Evolutionary conservation across 768 basidiomycete species (phyloP), one percentile per base, ranked within the genome.

Genomic region (Cubamyces lactineus): DNA sequence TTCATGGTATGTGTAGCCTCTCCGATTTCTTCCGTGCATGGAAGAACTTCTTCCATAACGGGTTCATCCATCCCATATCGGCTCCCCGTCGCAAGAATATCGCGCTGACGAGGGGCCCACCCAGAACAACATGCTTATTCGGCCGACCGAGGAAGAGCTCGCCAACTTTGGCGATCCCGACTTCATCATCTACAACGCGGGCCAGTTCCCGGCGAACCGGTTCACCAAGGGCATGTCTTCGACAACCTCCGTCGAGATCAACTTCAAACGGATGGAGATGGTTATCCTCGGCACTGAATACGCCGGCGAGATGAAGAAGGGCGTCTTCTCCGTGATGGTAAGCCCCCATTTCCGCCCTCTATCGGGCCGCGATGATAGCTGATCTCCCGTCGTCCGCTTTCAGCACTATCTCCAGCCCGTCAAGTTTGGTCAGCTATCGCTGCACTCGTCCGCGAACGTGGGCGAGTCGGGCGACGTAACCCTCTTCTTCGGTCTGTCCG

Each of bases 241-340:
- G 11, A 93, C 95, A 30, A 98, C 97, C 6, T 97, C 96, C 2
- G 96, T 99, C 52, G 96, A 98, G 79, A 94, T 99, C 82, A 99
- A 99, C 86, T 98, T 99, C 80, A 97, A 97, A 83, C 92, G 97
- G 42, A 97, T 95, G 94, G 97, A 99, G 78, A 99, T 99, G 97
- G 96, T 99, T 71, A 98, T 99, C 72, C 92, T 99, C 69, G 96
- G 92, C 57, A 96, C 94, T 26, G 95, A 98, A 74, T 98, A 98
- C 72, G 95, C 95, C 30, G 95, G 95, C 53, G 95, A 99, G 82
- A 99, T 99, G 97, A 99, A 99, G 82, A 99, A 99, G 86, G 97
- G 97, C 72, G 93, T 99, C 75, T 99, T 99, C 82, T 94, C 91
- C 46, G 95, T 99, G 69, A 99, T 99, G 96, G 87, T 87, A 65